These are phyloP conservation scores for Crepidotus variabilis DNA, from an alignment of 768 basidiomycete genomes.

Conservation along the genomic window DNA sequence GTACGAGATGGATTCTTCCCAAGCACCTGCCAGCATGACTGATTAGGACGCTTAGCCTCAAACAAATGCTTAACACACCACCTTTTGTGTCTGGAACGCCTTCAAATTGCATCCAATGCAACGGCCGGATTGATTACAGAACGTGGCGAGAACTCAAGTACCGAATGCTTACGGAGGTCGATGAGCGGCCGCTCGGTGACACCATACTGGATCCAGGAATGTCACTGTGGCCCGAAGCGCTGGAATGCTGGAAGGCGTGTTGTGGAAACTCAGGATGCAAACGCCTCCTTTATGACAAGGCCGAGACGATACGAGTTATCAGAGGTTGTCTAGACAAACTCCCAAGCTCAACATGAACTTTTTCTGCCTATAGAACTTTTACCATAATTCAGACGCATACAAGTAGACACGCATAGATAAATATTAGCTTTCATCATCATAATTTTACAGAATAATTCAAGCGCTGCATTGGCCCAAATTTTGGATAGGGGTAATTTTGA, in stretches of 20 bases:
- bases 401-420: not conserved
- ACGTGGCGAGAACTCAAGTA: constrained; percentile 66
- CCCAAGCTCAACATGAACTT: constrained; percentile 28
- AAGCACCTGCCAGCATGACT: not conserved
- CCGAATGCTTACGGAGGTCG: constrained; percentile 54
- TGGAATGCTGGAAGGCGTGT: constrained; percentile 56
- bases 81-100: constrained; percentile 50
- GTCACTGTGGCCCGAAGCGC: constrained; percentile 53
- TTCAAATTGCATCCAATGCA: constrained; percentile 52
- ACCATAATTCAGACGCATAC: not conserved
- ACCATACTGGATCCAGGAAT: constrained; percentile 48
- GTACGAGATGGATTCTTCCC: constrained; percentile 16
- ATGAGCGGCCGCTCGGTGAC: constrained; percentile 55
- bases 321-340: constrained; percentile 49
- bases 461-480: too few relatives aligned
- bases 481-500: too few relatives aligned
- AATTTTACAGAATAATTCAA: too few relatives aligned
- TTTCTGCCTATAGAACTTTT: not conserved
- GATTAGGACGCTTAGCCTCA: constrained; percentile 23
- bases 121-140: constrained; percentile 45
- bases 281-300: constrained; percentile 53
- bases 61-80: constrained; percentile 45
- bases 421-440: not conserved
- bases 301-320: constrained; percentile 49
- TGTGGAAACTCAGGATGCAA: constrained; percentile 43